Percentiles rank a stretch among this genome's conserved stretches.
Conservation (phyloP, 805 yeast species). For the Candida jianshihensis region DNA sequence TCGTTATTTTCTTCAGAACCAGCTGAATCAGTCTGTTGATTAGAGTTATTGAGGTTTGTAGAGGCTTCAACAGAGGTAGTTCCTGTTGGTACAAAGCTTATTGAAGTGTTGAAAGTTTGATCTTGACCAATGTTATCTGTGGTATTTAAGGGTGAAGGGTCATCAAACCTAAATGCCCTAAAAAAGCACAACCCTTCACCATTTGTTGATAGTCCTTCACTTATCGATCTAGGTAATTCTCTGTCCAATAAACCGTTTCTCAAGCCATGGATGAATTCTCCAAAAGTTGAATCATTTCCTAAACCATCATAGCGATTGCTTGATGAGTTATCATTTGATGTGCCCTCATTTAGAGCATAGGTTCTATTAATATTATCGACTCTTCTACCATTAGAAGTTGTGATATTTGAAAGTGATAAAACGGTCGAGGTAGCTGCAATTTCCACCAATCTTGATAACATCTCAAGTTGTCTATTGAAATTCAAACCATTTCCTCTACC, state of each 20-base stretch:
- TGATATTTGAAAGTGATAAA: conserved; percentile 28
- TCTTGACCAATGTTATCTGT: background rate
- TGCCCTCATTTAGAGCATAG: background rate
- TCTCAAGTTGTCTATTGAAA: conserved; percentile 30
- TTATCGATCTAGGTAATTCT: conserved; percentile 27
- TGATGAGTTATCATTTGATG: conserved; percentile 1
- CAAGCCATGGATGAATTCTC: conserved; percentile 36
- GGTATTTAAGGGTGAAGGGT: conserved; percentile 1
- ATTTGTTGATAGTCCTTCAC: background rate
- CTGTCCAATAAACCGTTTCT: conserved; percentile 32
- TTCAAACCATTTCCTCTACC: conserved; percentile 3
- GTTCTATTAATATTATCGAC: conserved; percentile 22
- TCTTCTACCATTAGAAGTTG: conserved; percentile 21
- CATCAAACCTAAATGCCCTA: conserved; percentile 36
- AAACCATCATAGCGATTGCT: too few species aligned
- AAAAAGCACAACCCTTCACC: conserved; percentile 27
- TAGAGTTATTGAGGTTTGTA: conserved; percentile 1
- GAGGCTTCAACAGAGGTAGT: background rate
- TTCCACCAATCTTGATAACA: conserved; percentile 36
- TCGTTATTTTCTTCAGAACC: conserved; percentile 1
- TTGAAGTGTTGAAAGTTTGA: background rate
- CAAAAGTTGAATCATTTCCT: conserved; percentile 31
- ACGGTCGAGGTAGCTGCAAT: conserved; percentile 41
- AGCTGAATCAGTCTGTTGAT: background rate
- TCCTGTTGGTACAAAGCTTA: background rate